Evolutionary conservation across 306 rosid genomes (phyloP), one percentile per base, ranked within the genome.

Genomic region (Cucurbita moschata): DNA sequence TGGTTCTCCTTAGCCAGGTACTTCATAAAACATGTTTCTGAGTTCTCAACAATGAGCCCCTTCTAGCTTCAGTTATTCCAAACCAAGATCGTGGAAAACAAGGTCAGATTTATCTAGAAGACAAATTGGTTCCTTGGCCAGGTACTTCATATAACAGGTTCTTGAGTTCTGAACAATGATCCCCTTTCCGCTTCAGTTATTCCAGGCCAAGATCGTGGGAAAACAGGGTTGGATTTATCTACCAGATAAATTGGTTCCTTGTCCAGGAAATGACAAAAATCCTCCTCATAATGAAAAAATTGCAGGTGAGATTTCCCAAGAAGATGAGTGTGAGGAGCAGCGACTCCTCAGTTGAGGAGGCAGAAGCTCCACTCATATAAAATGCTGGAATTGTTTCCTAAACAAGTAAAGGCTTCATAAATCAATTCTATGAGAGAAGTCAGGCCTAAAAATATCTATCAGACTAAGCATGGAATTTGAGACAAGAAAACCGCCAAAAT

Each of bases 281-380:
- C 30, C 30, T 10, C 12, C 12, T 63, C 9, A 39, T n/a, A 87
- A 85, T 35, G 81, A 76, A 18, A 49, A 83, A 81, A 35, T 3
- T 35, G 10, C 40, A 86, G 83, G 0, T 87, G 81, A 6, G 85
- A 85, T 14, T 83, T 85, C 54, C 83, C 79, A 83, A 52, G 80
- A 19, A 26, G 26, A 26, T 68, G 40, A 46, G 21, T 18, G 37
- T 68, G 56, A 23, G 4, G 5, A n/a, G 50, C 56, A 69, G 5
- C 44, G 10, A 50, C 23, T 21, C 57, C 58, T 23, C 57, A 69
- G 14, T 69, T 26, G 58, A 49, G 54, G 16, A 69, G 74, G 58
- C 26, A 51, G 58, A 69, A 69, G 14, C 19, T 19, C 42, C 8
- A 39, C 71, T 40, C 35, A 64, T 14, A 7, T 15, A n/a, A 65